Percentiles rank a stretch among this genome's conserved stretches.
Conservation (phyloP, 2,329 filamentous ascomycete genomes). For the Aspergillus fumigatus region DNA sequence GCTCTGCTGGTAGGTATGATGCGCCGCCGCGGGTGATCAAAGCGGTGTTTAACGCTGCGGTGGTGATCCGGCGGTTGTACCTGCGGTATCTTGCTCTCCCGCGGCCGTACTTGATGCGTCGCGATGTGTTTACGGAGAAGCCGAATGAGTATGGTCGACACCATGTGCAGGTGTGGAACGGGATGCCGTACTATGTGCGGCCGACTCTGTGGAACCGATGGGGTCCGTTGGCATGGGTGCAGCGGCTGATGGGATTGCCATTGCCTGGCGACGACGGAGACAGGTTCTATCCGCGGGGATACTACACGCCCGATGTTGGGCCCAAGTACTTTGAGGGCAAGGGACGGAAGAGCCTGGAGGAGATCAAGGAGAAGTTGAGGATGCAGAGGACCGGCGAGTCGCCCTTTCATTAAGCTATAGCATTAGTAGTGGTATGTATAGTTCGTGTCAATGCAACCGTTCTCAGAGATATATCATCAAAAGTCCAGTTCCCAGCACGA, state of each 20-base stretch:
- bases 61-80: slow-evolving; percentile 54
- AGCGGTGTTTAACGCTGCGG: slow-evolving; percentile 40
- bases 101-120: slow-evolving; percentile 42
- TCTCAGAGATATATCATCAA: not conserved
- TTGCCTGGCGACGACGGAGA: slow-evolving; percentile 47
- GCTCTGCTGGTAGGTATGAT: slow-evolving; percentile 8
- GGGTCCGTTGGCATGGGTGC: slow-evolving; percentile 53
- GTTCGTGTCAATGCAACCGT: slow-evolving; percentile 37
- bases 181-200: slow-evolving; percentile 62
- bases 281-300: slow-evolving; percentile 48
- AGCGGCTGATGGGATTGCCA: slow-evolving; percentile 41
- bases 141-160: slow-evolving; percentile 54
- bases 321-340: slow-evolving; percentile 52
- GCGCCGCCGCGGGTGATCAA: slow-evolving; percentile 4
- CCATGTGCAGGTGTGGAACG: slow-evolving; percentile 50
- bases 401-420: slow-evolving; percentile 1
- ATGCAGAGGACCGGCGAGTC: slow-evolving; percentile 17
- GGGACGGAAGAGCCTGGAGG: slow-evolving; percentile 35
- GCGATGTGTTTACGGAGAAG: slow-evolving; percentile 38
- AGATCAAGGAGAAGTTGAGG: slow-evolving; percentile 39
- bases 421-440: slow-evolving; percentile 33
- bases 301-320: slow-evolving; percentile 54
- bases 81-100: slow-evolving; percentile 59
- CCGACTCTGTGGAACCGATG: slow-evolving; percentile 59
- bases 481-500: not conserved